These are phyloP conservation scores for Colletotrichum brevisporum DNA, from an alignment of 2,329 filamentous ascomycete species.

Conservation along the genomic window DNA sequence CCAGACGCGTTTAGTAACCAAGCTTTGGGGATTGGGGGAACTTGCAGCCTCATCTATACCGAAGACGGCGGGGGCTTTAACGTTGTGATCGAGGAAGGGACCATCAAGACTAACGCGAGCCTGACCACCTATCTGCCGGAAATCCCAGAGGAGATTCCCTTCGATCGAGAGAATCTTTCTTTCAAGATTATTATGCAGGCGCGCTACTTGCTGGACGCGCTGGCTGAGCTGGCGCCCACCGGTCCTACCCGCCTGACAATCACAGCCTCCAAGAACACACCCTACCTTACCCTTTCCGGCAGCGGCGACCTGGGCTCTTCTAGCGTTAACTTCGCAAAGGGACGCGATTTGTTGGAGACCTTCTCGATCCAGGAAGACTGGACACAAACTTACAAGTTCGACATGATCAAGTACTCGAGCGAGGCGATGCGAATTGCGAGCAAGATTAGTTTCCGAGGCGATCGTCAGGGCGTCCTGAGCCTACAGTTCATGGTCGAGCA, in stretches of 20 bases:
- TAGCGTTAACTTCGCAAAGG: conserved; percentile 76
- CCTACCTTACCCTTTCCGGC: conserved; percentile 82
- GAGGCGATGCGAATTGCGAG: conserved; percentile 94
- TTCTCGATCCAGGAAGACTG: conserved; percentile 74
- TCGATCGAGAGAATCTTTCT: conserved; percentile 82
- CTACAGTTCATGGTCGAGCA: conserved; percentile 97
- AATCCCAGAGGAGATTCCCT: conserved; percentile 84
- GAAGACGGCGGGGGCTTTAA: conserved; percentile 83
- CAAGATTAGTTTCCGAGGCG: conserved; percentile 92
- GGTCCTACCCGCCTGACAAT: conserved; percentile 82
- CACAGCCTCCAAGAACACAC: conserved; percentile 72
- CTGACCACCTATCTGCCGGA: conserved; percentile 90
- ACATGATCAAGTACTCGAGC: conserved; percentile 85
- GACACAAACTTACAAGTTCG: conserved; percentile 87
- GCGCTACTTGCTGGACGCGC: conserved; percentile 78
- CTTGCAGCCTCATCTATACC: conserved; percentile 86
- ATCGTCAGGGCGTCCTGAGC: conserved; percentile 90
- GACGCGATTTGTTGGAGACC: conserved; percentile 79
- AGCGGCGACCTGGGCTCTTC: conserved; percentile 72
- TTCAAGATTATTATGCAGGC: conserved; percentile 97
- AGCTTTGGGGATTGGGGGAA: conserved; percentile 84
- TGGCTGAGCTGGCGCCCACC: conserved; percentile 78
- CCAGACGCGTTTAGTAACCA: conserved; percentile 87
- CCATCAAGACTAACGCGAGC: conserved; percentile 90
- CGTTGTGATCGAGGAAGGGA: conserved; percentile 87